Evolutionary conservation across 1,139 yeast species (phyloP).

Genomic region (Yamadazyma sp.): DNA sequence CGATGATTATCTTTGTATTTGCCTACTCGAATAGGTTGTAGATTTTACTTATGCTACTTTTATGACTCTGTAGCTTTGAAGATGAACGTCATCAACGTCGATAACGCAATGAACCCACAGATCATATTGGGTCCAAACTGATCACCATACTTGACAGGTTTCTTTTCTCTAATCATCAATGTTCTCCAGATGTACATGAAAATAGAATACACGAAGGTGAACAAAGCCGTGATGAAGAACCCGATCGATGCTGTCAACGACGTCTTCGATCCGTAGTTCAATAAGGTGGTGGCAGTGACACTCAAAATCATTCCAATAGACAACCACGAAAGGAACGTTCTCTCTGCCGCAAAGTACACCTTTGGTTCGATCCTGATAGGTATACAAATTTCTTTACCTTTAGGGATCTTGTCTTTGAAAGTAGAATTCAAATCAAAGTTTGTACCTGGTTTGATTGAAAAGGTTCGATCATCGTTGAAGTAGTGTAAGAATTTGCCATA

Average conservation of each 20-base stretch:
- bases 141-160: slow-evolving; percentile 85
- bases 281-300: slow-evolving; percentile 68
- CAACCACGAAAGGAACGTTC: slow-evolving; percentile 78
- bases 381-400: slow-evolving; percentile 71
- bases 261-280: slow-evolving; percentile 66
- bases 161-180: slow-evolving; percentile 75
- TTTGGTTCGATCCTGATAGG: slow-evolving; percentile 84
- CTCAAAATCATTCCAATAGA: slow-evolving; percentile 72
- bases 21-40: no score
- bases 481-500: slow-evolving; percentile 42
- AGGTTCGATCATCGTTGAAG: slow-evolving; percentile 66
- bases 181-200: slow-evolving; percentile 81
- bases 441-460: slow-evolving; percentile 80
- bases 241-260: slow-evolving; percentile 85
- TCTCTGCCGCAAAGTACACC: slow-evolving; percentile 81
- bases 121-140: slow-evolving; percentile 82
- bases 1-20: no score
- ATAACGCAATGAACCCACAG: slow-evolving; percentile 69
- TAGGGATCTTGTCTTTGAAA: slow-evolving; percentile 62
- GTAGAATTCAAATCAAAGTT: slow-evolving; percentile 60
- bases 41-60: no score
- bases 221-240: slow-evolving; percentile 79
- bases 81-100: slow-evolving; percentile 71
- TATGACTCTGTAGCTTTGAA: slow-evolving; percentile 43
- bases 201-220: slow-evolving; percentile 73